Evolutionary conservation across 139 green algal genomes (phyloP).

Genomic region (Trebouxia sp.): DNA sequence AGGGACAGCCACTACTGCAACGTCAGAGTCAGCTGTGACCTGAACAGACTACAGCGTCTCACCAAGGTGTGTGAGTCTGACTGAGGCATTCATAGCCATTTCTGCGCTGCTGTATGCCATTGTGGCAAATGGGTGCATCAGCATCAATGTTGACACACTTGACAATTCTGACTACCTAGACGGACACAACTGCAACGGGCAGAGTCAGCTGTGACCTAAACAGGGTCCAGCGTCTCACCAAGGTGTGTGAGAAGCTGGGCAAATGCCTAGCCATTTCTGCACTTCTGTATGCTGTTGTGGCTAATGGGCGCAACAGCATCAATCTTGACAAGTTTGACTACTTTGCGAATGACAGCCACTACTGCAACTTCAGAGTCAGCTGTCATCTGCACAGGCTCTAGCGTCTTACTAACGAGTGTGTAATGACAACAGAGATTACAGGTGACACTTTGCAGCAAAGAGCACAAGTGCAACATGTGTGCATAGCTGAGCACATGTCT

Average conservation of each 20-base stretch:
- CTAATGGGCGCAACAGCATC: constrained; percentile 75
- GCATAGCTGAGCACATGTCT: constrained; percentile 27
- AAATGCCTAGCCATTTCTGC: constrained; percentile 53
- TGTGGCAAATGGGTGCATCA: constrained; percentile 76
- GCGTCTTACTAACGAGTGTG: constrained; percentile 58
- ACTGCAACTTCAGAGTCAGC: constrained; percentile 61
- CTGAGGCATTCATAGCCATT: too few species aligned
- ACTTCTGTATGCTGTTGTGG: constrained; percentile 82
- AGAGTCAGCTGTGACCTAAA: constrained; percentile 62
- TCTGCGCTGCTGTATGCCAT: constrained; percentile 84
- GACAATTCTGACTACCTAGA: too few species aligned
- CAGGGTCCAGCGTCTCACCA: constrained; percentile 60
- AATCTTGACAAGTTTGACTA: constrained; percentile 91
- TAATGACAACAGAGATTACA: too few species aligned
- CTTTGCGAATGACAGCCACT: constrained; percentile 55
- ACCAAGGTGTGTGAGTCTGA: constrained; percentile 49
- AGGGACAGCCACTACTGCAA: constrained; percentile 58
- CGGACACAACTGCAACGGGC: too few species aligned
- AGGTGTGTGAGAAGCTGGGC: too few species aligned
- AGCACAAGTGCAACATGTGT: too few species aligned
- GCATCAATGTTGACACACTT: too few species aligned
- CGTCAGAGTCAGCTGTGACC: constrained; percentile 62
- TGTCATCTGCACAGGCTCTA: constrained; percentile 65
- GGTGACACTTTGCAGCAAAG: too few species aligned
- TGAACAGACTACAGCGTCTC: constrained; percentile 60